Evolutionary conservation across 1,139 yeast genomes (phyloP).

Genomic region (Scheffersomyces quercinus): DNA sequence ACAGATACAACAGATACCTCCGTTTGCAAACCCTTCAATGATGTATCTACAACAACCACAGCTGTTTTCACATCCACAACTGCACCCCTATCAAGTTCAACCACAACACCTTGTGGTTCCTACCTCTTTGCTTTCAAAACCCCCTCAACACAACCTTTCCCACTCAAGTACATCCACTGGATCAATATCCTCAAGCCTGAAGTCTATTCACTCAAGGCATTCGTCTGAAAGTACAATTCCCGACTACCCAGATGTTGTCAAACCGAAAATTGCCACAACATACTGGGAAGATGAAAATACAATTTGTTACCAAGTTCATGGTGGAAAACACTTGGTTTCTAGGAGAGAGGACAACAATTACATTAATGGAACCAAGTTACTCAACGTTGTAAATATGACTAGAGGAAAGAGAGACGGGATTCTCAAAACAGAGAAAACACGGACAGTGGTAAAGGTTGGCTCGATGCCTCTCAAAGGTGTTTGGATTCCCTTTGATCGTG

Average conservation of each 20-base stretch:
- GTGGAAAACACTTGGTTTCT: slow-evolving; percentile 46
- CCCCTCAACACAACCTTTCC: neutral
- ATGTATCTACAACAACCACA: slow-evolving; percentile 1
- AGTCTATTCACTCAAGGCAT: slow-evolving; percentile 6
- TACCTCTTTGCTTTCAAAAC: neutral
- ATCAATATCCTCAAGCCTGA: neutral
- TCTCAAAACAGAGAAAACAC: slow-evolving; percentile 46
- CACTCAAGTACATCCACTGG: neutral
- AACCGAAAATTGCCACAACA: slow-evolving; percentile 46
- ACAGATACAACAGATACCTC: neutral
- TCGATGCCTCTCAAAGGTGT: slow-evolving; percentile 58
- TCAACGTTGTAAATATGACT: slow-evolving; percentile 59
- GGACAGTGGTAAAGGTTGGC: slow-evolving; percentile 52
- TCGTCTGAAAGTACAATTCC: slow-evolving; percentile 4
- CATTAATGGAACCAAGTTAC: slow-evolving; percentile 56
- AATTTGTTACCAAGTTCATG: slow-evolving; percentile 50
- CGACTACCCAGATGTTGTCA: slow-evolving; percentile 15
- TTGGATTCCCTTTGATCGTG: slow-evolving; percentile 58
- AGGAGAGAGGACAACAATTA: slow-evolving; percentile 53
- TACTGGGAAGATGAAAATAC: slow-evolving; percentile 52
- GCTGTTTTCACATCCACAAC: neutral
- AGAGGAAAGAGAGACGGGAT: slow-evolving; percentile 60
- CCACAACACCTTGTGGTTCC: slow-evolving; percentile 2
- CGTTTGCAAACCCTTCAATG: neutral
- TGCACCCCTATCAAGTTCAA: slow-evolving; percentile 1